Evolutionary conservation across 148 eudicot genomes (phyloP).

Genomic region (Simmondsia chinensis): DNA sequence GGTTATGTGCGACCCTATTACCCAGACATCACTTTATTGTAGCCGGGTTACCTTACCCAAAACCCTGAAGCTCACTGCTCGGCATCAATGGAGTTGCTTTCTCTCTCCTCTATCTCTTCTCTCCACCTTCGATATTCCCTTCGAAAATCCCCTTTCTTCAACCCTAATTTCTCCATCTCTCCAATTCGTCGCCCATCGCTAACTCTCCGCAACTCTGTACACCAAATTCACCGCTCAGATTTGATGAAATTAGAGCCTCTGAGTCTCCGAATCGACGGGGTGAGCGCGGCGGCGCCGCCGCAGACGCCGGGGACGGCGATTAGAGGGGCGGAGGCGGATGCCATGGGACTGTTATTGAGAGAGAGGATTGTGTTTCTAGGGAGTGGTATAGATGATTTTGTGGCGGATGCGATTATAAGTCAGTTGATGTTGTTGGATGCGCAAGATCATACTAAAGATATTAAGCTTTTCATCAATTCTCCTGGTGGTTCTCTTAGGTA

Average conservation of each 20-base stretch:
- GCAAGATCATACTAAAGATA: constrained; percentile 65
- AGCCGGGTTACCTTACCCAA: too few species aligned
- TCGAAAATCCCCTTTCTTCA: constrained; percentile 10
- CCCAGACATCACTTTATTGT: too few species aligned
- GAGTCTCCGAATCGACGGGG: constrained; percentile 9
- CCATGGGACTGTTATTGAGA: constrained; percentile 60
- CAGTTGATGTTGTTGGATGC: constrained; percentile 77
- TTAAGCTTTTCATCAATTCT: constrained; percentile 71
- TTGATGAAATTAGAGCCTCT: constrained; percentile 4
- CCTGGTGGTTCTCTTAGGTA: constrained; percentile 81
- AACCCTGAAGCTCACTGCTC: too few species aligned
- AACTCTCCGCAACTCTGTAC: constrained; percentile 18
- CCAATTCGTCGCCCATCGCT: background rate
- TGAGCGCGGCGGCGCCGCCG: constrained; percentile 16
- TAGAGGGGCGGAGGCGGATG: constrained; percentile 62
- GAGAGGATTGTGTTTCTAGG: constrained; percentile 85
- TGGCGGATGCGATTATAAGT: constrained; percentile 72
- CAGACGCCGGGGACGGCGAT: constrained; percentile 59
- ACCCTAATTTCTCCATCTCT: constrained; percentile 8
- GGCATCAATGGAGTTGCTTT: constrained; percentile 20
- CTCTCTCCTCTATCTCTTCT: constrained; percentile 12
- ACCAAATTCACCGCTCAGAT: constrained; percentile 10
- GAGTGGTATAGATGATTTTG: constrained; percentile 55
- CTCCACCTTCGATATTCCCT: constrained; percentile 13
- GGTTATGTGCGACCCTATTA: too few species aligned